These are phyloP conservation scores for Hygrophila difformis DNA, from an alignment of 257 asterid species.

Conservation along the genomic window DNA sequence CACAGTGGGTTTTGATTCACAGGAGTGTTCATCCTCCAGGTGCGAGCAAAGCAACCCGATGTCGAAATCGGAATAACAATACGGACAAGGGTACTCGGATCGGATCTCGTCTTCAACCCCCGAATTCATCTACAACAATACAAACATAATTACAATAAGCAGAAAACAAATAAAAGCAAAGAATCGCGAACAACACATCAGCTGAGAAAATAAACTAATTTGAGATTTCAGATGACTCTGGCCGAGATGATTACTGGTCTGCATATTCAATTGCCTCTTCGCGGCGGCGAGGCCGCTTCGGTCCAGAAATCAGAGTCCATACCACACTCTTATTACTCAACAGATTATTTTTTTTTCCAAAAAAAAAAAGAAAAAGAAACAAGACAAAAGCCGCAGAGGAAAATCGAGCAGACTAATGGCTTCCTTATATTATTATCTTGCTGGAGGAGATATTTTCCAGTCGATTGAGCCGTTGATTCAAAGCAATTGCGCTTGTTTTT, in stretches of 20 bases:
- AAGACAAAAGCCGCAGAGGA: not conserved
- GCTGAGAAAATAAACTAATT: constrained; percentile 42
- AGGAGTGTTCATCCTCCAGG: constrained; percentile 73
- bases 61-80: constrained; percentile 79
- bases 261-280: constrained; percentile 61
- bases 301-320: constrained; percentile 88
- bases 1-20: constrained; percentile 63
- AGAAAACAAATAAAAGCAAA: not conserved
- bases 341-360: too few species aligned
- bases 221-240: constrained; percentile 29
- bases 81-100: constrained; percentile 72
- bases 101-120: constrained; percentile 75
- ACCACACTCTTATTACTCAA: not conserved
- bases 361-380: not conserved
- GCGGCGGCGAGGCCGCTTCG: constrained; percentile 71
- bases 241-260: constrained; percentile 33
- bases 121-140: constrained; percentile 47
- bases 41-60: constrained; percentile 70
- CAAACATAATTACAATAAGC: constrained; percentile 46
- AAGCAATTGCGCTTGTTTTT: too few species aligned
- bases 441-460: too few species aligned
- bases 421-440: too few species aligned
- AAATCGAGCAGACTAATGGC: too few species aligned
- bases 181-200: not conserved
- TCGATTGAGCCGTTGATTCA: too few species aligned